Base-by-base conservation (phyloP, 345 rosid species). In the Murraya koenigii region DNA sequence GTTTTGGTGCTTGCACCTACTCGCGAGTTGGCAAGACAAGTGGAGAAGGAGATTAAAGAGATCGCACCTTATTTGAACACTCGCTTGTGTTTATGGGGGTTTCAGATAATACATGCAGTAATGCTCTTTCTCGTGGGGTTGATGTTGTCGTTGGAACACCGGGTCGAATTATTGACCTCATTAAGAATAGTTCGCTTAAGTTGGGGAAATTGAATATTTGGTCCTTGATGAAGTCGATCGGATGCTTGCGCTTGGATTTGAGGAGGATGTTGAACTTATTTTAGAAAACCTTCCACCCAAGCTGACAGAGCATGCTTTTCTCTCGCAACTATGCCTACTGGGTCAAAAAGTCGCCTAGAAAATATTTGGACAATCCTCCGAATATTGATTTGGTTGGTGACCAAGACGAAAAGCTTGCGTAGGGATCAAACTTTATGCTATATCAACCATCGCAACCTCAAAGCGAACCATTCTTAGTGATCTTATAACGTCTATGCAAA, bases 241-340 rank as follows among this genome's bases (percentile, higher is more conserved):
- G 88, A 95, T 95, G 99, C 99, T 95, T 86, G 97, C 98, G 2
- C 94, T 95, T 83, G 99, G 99, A 56, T 95, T 95, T 68, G 99
- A 93, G 89, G 98, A 95, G 85, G 98, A 86, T 28, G 98, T 95
- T 6, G 98, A 95, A 81, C 76, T 88, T 7, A 96, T 96, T 84
- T 85, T 96, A 61, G 94, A 94, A 82, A 90, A 90, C 84, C 93
- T 96, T 60, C 97, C 99, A 8, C 25, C 90, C 19, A 88, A 94
- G 84, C 71, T n/a, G 98, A 66, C 99, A 96, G 72, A 96, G 94
- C 89, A 92, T 94, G 99, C 97, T 96, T 81, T 96, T 96, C 89
- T 96, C 99, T n/a, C n/a, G 98, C 99, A 75, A 96, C 99, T 59
- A 96, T 96, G 98, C 99, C 99, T 79, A 63, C 87, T 96, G 99